Conservation (phyloP, 805 yeast genomes). For the Wickerhamiella sergipiensis region DNA sequence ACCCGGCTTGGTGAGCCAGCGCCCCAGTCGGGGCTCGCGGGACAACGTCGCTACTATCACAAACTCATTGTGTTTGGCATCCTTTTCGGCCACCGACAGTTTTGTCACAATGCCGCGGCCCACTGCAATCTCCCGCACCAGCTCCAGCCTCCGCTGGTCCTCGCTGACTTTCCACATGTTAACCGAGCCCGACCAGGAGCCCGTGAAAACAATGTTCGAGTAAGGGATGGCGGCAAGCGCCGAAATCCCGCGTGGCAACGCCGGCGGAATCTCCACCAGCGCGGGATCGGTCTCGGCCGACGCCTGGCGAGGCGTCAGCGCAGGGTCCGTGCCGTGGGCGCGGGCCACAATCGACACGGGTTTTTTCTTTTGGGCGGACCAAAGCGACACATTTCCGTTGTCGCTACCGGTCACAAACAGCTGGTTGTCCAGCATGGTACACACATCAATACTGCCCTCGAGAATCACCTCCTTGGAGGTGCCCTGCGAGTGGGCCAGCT, state of each 20-base stretch:
- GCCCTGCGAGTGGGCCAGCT: conserved; percentile 13
- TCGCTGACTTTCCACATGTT: conserved; percentile 66
- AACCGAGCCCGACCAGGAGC: conserved; percentile 74
- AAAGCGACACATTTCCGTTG: conserved; percentile 77
- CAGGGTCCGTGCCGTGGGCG: conserved; percentile 63
- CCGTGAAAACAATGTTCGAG: conserved; percentile 70
- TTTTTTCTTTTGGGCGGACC: conserved; percentile 86
- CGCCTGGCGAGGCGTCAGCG: conserved; percentile 34
- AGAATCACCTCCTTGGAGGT: conserved; percentile 8
- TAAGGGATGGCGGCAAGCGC: conserved; percentile 71
- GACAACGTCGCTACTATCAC: conserved; percentile 50
- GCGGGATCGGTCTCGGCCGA: conserved; percentile 33
- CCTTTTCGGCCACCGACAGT: conserved; percentile 20
- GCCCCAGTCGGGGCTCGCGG: conserved; percentile 79
- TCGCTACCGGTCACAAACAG: conserved; percentile 93
- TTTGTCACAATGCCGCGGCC: conserved; percentile 47
- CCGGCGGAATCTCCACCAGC: conserved; percentile 37
- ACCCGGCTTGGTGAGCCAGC: conserved; percentile 63
- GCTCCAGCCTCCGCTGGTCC: conserved; percentile 45
- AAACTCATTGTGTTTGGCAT: conserved; percentile 32
- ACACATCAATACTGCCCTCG: conserved; percentile 86
- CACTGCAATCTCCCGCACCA: conserved; percentile 41
- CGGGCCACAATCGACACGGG: conserved; percentile 55
- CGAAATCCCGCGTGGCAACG: conserved; percentile 78
- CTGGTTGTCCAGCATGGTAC: conserved; percentile 81